Base-by-base conservation (phyloP, 192 early-diverging fungal genomes). In the Diversispora eburnea region DNA sequence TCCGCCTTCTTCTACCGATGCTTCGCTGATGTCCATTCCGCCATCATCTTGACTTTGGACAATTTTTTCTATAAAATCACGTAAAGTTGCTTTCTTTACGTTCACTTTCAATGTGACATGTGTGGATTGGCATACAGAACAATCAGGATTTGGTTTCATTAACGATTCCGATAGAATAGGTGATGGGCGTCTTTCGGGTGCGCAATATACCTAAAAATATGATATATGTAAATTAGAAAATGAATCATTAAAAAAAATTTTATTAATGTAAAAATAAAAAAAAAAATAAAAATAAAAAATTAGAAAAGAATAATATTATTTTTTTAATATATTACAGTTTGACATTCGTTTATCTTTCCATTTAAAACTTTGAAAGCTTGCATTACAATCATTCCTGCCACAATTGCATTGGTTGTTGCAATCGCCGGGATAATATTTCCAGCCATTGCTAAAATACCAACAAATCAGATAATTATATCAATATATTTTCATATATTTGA, bases 401-500 rank as follows among this genome's bases (percentile, higher is more conserved):
- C 87, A 39, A 97, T 92, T 7, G 96, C 98, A 71, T 99, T 99
- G 13, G 98, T 97, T 0, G 98, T 98, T 49, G 98, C 96, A 68
- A 99, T 94, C 39, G 96, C 96, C 0, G 97, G 96, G 69, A 98
- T 98, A 70, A 99, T 98, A 75, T 96, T 97, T 61, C 97, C 97
- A 6, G 98, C 98, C 94, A 98, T 98, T 43, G 95, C 94, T 93
- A 74, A 3, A 81, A 69, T 63, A 19, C n/a, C 13, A 33, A 33
- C 25, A 33, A 33, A 33, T 33, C 0, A 33, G 25, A 33, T 33
- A 33, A 33, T 33, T 33, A 33, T 33, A 33, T 33, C 25, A 33
- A 33, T 33, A 33, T 33, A 33, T 33, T 33, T 33, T 33, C 25
- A 33, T 33, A 33, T 33, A 33, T 33, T 33, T 33, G 25, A 33